Evolutionary conservation across 75 land plant genomes (phyloP).

Genomic region (Gnetum montanum): DNA sequence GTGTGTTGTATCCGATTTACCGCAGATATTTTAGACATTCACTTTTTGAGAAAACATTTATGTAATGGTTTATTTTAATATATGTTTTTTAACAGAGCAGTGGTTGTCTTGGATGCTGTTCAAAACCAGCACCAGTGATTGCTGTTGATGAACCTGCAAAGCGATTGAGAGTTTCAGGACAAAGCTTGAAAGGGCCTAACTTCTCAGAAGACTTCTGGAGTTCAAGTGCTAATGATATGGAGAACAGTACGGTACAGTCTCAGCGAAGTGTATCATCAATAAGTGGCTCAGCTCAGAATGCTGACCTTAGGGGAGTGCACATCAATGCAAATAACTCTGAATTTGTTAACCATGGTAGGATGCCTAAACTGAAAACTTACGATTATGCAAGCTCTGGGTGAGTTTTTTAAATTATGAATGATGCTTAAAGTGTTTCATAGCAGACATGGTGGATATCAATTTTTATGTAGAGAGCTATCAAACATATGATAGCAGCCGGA

Average conservation of each 20-base stretch:
- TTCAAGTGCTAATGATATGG: slow-evolving; percentile 76
- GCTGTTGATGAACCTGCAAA: slow-evolving; percentile 54
- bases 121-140: slow-evolving; percentile 35
- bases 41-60: too few relatives aligned
- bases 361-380: background rate
- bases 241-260: slow-evolving; percentile 61
- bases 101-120: slow-evolving; percentile 87
- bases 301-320: slow-evolving; percentile 8
- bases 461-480: too few relatives aligned
- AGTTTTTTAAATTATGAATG: background rate
- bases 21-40: too few relatives aligned
- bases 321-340: slow-evolving; percentile 22
- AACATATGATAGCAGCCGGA: too few relatives aligned
- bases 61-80: background rate
- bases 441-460: too few relatives aligned
- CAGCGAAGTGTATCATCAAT: slow-evolving; percentile 63
- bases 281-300: slow-evolving; percentile 22
- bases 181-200: slow-evolving; percentile 27
- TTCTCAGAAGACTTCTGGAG: slow-evolving; percentile 63
- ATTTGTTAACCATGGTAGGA: slow-evolving; percentile 50
- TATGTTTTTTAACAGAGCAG: slow-evolving; percentile 81
- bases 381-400: too few relatives aligned
- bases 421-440: too few relatives aligned
- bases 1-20: too few relatives aligned
- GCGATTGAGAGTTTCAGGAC: slow-evolving; percentile 40